These are phyloP conservation scores for Cinnamomum chago DNA, from an alignment of 164 flowering plant genomes.

Conservation along the genomic window DNA sequence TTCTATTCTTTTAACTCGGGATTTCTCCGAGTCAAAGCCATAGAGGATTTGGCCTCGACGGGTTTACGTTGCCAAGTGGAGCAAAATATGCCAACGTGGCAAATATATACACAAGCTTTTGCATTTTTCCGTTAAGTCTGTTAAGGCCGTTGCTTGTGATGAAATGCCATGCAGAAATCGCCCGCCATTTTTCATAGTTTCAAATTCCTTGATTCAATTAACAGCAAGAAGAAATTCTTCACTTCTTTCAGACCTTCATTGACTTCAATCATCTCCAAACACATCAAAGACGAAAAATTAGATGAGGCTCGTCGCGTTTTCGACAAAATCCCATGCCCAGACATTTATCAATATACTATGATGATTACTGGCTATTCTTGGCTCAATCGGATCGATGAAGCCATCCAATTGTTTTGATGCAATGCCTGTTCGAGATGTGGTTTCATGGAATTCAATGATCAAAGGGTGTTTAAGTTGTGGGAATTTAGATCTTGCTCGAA, in stretches of 20 bases:
- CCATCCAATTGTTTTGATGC: constrained; percentile 8
- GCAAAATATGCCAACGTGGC: too few relatives aligned
- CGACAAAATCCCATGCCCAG: constrained; percentile 8
- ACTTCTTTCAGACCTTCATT: background rate
- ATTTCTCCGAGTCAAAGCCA: too few relatives aligned
- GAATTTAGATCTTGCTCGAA: constrained; percentile 11
- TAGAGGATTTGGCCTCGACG: too few relatives aligned
- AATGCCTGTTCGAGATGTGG: constrained; percentile 16
- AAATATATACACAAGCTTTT: too few relatives aligned
- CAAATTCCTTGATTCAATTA: background rate
- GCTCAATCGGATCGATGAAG: constrained; percentile 3
- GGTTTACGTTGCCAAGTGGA: too few relatives aligned
- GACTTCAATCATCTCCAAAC: constrained; percentile 5
- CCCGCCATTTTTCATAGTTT: constrained; percentile 1
- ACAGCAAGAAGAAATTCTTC: background rate
- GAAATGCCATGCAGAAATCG: background rate
- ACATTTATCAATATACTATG: constrained; percentile 7
- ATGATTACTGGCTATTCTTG: constrained; percentile 8
- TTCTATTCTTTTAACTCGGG: too few relatives aligned
- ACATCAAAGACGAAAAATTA: constrained; percentile 7
- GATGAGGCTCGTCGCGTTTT: constrained; percentile 11
- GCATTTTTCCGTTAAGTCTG: background rate
- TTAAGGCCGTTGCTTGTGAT: background rate
- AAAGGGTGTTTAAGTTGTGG: constrained; percentile 12
- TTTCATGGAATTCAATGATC: constrained; percentile 19